Percentiles rank a stretch among this genome's conserved stretches.
These are phyloP conservation scores for Hygrophorus pudorinus DNA, from an alignment of 768 basidiomycete genomes.

Conservation along the genomic window DNA sequence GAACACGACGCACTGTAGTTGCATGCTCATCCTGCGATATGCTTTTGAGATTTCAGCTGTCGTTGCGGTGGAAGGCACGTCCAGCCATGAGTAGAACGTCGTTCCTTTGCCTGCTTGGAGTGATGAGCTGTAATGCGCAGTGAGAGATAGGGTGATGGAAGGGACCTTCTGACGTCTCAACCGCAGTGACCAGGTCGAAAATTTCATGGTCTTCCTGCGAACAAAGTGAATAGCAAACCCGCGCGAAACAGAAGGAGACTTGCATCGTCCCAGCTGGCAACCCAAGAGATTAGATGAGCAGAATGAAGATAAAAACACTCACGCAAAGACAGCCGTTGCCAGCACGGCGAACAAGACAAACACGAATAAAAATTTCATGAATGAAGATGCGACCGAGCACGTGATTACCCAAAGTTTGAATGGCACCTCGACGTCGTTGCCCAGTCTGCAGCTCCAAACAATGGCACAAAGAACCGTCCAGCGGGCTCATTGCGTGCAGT, in stretches of 20 bases:
- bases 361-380: slow-evolving; percentile 44
- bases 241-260: slow-evolving; percentile 3
- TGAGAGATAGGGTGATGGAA: not conserved
- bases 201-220: slow-evolving; percentile 89
- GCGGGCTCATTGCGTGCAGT: slow-evolving; percentile 75
- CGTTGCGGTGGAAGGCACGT: slow-evolving; percentile 64
- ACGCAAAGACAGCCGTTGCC: slow-evolving; percentile 49
- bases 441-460: slow-evolving; percentile 72
- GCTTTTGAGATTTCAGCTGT: slow-evolving; percentile 77
- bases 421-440: slow-evolving; percentile 61
- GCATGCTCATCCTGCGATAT: slow-evolving; percentile 85
- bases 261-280: slow-evolving; percentile 63
- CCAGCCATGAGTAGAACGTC: slow-evolving; percentile 94
- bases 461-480: slow-evolving; percentile 81
- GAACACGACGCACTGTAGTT: slow-evolving; percentile 65
- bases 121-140: not conserved
- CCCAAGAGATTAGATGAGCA: slow-evolving; percentile 2
- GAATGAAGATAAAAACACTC: slow-evolving; percentile 21
- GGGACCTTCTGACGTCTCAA: slow-evolving; percentile 64
- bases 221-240: not conserved
- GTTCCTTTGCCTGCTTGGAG: slow-evolving; percentile 54
- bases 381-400: not conserved
- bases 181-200: slow-evolving; percentile 79
- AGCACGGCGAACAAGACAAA: slow-evolving; percentile 42
- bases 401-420: slow-evolving; percentile 14